phyloP scores from a whole-genome alignment of 371 early-diverging fungal genomes.

The Paramicrosporidium saccamoebae region DNA sequence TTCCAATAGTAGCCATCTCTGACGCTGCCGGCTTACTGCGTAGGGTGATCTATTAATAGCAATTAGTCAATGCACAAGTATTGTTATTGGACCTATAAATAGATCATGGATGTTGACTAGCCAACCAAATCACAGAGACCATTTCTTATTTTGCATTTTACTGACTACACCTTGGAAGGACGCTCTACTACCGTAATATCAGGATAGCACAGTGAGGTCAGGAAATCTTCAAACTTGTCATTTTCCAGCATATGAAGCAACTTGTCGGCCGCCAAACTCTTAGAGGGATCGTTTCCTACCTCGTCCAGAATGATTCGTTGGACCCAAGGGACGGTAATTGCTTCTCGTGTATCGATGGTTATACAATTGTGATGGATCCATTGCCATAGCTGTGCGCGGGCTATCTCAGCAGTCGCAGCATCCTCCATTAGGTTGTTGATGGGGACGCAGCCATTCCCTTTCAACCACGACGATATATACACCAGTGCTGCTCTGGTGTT shows the following conservation, averaged over 20 bases:
- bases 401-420: constrained; percentile 88
- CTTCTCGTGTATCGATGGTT: constrained; percentile 41
- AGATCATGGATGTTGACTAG: too few species aligned
- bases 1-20: too few species aligned
- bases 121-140: too few species aligned
- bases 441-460: constrained; percentile 77
- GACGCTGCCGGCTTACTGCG: too few species aligned
- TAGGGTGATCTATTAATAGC: too few species aligned
- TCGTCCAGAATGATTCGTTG: constrained; percentile 41
- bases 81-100: too few species aligned
- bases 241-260: constrained; percentile 29
- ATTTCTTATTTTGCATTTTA: too few species aligned
- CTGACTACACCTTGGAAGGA: too few species aligned
- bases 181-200: constrained; percentile 13
- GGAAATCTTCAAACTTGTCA: constrained; percentile 53
- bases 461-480: constrained; percentile 86
- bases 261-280: constrained; percentile 24
- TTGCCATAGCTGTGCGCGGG: constrained; percentile 78
- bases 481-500: constrained; percentile 63
- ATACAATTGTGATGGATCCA: constrained; percentile 62
- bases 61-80: too few species aligned
- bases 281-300: constrained; percentile 36
- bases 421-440: constrained; percentile 89
- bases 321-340: constrained; percentile 32
- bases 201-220: constrained; percentile 49